Base-by-base conservation (phyloP, 1,284 basidiomycete genomes). In the Pseudozyma thailandica region DNA sequence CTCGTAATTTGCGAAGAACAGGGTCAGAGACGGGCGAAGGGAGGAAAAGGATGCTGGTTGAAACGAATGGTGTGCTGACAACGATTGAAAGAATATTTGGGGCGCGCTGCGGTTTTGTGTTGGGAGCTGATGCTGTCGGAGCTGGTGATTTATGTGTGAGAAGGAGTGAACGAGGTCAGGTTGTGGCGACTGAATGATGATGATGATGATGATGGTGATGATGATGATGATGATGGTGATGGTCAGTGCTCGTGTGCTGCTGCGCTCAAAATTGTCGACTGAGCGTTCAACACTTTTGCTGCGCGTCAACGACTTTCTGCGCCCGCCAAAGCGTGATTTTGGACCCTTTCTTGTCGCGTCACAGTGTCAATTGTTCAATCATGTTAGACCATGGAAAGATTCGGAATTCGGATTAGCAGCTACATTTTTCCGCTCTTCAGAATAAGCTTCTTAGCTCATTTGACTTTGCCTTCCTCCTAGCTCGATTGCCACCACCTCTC, bases 181-280 rank as follows among this genome's bases (percentile, higher is more conserved):
- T n/a, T n/a, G n/a, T n/a, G n/a, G n/a, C n/a, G n/a, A n/a, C n/a
- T n/a, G n/a, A 31, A 31, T 31, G 30, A 31, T 7, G 30, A 31
- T 15, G 30, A 15, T 15, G 44, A 46, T 20, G 33, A 25, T 42
- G 25, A 18, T 47, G 18, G 39, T 38, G 25, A 26, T 25, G 23
- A 20, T 18, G 30, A 35, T 20, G 45, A 45, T 23, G 39, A 27
- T n/a, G 35, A 41, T 31, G 30, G 39, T n/a, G 48, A 31, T 62
- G 61, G 61, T 58, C 54, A 31, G 58, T 64, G 61, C 61, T 58
- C 46, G 46, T 35, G 46, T 42, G 26, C 41, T 41, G 25, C 10
- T 21, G 4, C 16, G 18, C 15, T 33, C 35, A 12, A 23, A n/a
- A n/a, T n/a, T n/a, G n/a, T n/a, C n/a, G n/a, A n/a, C n/a, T n/a